Base-by-base conservation (phyloP, 2,329 filamentous ascomycete species). In the Albifimbria verrucaria region DNA sequence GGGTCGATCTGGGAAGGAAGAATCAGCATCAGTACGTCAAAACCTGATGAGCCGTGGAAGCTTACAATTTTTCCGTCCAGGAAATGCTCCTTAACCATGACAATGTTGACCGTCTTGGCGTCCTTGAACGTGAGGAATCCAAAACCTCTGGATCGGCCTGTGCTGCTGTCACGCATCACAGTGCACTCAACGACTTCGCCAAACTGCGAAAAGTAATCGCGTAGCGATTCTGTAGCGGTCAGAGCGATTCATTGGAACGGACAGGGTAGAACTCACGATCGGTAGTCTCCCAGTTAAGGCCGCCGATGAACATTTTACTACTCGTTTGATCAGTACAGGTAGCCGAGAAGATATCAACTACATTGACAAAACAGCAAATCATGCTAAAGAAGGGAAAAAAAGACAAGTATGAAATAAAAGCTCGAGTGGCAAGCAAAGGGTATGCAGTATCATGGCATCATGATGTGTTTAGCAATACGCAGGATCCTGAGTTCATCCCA, bases 251-350 rank as follows among this genome's bases (percentile, higher is more conserved):
- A 39, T 39, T 12, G 18, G 32, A 39, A 39, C 12, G 12, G 7
- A 12, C 42, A 44, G 42, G 42, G 11, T n/a, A 36, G 36, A 44
- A 75, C 92, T 81, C 86, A 97, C 93, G 87, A 77, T 97, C 93
- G 52, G 94, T 97, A 17, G 94, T 99, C 74, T 99, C 94, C 94
- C 94, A 99, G 69, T 99, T 99, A 52, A 99, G 77, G 41, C 94
- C 94, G 65, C 94, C 94, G 73, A 99, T 99, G 65, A 99, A 99
- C 94, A 99, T 99, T 78, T 99, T 99, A 66, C 94, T 99, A 75
- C 66, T 56, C 32, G 32, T n/a, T 39, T 17, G 32, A n/a, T 39
- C 32, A 39, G 32, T 39, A 39, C 32, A 39, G 15, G 32, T 12
- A 17, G 32, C 32, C 12, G 11, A n/a, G 12, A 12, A 15, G 11